A percentile compares a stretch with the other conserved stretches of the same genome.
Conservation (phyloP, 495 filamentous ascomycete species). For the Jackrogersella multiformis region DNA sequence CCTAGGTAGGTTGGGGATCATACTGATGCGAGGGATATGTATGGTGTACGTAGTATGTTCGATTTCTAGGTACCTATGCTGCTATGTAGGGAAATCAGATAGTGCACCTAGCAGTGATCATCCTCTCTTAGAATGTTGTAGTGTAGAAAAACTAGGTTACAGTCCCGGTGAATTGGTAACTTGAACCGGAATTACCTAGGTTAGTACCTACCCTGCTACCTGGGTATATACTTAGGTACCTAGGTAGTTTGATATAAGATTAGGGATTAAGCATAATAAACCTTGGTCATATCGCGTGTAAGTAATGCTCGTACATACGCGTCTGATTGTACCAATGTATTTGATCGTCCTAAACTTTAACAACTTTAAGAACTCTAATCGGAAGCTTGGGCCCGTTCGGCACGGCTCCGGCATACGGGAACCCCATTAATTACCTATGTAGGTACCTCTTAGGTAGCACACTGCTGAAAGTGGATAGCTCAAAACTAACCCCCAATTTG, state of each 20-base stretch:
- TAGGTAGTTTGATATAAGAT: background rate
- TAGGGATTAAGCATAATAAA: too few species aligned
- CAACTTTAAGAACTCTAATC: background rate
- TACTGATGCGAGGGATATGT: constrained; percentile 1
- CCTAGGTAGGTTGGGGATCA: background rate
- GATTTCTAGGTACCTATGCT: too few species aligned
- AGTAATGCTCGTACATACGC: background rate
- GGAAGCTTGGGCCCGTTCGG: constrained; percentile 4
- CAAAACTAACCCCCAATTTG: too few species aligned
- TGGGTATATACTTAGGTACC: too few species aligned
- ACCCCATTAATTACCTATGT: background rate
- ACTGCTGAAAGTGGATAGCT: background rate
- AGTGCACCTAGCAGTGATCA: background rate
- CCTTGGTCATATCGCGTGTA: background rate
- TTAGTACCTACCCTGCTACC: too few species aligned
- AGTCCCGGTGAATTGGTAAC: background rate
- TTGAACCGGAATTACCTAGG: background rate
- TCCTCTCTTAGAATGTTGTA: background rate
- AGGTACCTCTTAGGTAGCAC: too few species aligned
- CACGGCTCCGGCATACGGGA: constrained; percentile 17
- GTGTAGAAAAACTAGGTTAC: background rate
- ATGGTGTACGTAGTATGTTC: too few species aligned
- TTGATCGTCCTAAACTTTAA: background rate
- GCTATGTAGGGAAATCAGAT: background rate
- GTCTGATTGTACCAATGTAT: background rate